phyloP scores from a whole-genome alignment of 495 filamentous ascomycete species.

The Tuber aestivum region DNA sequence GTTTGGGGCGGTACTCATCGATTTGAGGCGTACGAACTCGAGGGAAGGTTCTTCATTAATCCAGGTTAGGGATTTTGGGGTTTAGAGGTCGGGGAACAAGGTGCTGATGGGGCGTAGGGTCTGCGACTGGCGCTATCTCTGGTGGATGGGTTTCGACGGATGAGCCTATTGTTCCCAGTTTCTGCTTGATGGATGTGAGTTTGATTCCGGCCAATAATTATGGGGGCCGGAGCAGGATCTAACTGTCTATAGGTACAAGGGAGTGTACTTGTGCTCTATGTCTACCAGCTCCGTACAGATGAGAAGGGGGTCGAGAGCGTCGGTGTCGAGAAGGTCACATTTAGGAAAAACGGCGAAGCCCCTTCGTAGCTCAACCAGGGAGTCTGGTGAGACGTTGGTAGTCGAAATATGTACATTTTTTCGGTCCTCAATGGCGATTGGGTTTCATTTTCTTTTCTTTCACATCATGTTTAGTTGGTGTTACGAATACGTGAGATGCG shows the following conservation, averaged over 20 bases:
- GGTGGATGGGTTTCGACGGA: conserved; percentile 60
- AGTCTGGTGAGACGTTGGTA: neutral
- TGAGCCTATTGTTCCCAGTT: conserved; percentile 86
- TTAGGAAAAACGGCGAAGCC: conserved; percentile 65
- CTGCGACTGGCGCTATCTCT: conserved; percentile 40
- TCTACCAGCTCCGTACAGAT: conserved; percentile 91
- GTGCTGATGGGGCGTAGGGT: conserved; percentile 17
- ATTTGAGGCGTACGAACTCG: conserved; percentile 98
- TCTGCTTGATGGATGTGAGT: conserved; percentile 98
- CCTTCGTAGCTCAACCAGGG: conserved; percentile 12
- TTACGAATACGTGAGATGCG: neutral
- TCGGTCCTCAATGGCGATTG: neutral
- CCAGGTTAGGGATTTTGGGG: conserved; percentile 83
- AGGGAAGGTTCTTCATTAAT: conserved; percentile 98
- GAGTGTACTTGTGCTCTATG: conserved; percentile 91
- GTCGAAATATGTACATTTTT: conserved; percentile 1
- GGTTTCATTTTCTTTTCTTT: neutral
- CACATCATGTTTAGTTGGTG: neutral
- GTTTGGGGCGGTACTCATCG: conserved; percentile 96
- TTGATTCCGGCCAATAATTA: neutral
- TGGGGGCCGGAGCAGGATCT: conserved; percentile 12
- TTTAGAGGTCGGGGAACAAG: neutral
- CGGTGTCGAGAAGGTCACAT: conserved; percentile 94
- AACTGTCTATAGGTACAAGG: conserved; percentile 71
- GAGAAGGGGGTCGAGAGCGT: conserved; percentile 84